phyloP scores from a whole-genome alignment of 148 eudicot genomes.

The Rheum nobile region DNA sequence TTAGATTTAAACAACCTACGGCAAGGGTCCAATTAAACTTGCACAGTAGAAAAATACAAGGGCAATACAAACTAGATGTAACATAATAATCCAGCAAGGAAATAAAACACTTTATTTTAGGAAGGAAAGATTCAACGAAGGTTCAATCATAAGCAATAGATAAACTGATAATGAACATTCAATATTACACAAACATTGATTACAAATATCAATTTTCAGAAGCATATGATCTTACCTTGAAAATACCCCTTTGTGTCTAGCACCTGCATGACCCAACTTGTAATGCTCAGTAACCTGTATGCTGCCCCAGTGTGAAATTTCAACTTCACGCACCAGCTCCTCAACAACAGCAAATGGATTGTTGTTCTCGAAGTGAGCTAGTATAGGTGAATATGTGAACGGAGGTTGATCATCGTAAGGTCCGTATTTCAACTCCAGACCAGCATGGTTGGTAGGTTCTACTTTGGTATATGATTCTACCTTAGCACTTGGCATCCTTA shows the following conservation, averaged over 20 bases:
- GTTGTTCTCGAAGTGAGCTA: constrained; percentile 87
- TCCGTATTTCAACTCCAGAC: constrained; percentile 77
- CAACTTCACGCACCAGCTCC: constrained; percentile 91
- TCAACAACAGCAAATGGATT: constrained; percentile 89
- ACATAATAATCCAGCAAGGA: background rate
- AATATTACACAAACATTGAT: background rate
- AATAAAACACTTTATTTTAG: background rate
- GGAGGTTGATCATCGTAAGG: constrained; percentile 61
- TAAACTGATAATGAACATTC: background rate
- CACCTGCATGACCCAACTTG: constrained; percentile 80
- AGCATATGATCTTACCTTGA: constrained; percentile 52
- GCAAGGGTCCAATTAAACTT: background rate
- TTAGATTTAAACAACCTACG: background rate
- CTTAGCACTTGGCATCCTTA: constrained; percentile 63
- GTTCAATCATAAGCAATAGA: background rate
- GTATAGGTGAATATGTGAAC: constrained; percentile 60
- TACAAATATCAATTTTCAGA: background rate
- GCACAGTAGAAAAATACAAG: background rate
- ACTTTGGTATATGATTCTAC: constrained; percentile 80
- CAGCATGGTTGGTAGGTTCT: constrained; percentile 59
- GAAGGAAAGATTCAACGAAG: background rate
- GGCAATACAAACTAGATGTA: background rate
- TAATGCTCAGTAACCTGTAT: constrained; percentile 75
- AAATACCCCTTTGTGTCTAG: constrained; percentile 85
- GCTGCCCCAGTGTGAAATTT: constrained; percentile 97